A percentile compares a stretch with the other conserved stretches of the same genome.
Conservation (phyloP, 805 yeast species). For the Yamadazyma kitorensis region DNA sequence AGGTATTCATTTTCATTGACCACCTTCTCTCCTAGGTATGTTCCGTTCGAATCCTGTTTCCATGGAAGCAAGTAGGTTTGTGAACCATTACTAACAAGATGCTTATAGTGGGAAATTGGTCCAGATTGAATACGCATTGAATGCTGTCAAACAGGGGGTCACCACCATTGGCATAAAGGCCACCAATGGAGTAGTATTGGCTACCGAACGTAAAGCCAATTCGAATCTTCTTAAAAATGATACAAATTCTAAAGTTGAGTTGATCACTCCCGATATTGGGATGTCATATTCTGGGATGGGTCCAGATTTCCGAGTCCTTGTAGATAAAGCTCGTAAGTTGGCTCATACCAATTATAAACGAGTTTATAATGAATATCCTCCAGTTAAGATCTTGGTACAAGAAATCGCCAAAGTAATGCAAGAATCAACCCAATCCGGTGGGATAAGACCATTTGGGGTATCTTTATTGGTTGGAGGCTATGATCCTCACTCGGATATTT, state of each 20-base stretch:
- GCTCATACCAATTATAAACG: constrained; percentile 93
- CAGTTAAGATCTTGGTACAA: constrained; percentile 88
- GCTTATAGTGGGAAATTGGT: constrained; percentile 83
- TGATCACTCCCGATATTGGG: constrained; percentile 92
- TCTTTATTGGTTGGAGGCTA: constrained; percentile 91
- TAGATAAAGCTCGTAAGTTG: constrained; percentile 89
- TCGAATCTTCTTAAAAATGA: constrained; percentile 76
- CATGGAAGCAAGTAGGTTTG: background rate
- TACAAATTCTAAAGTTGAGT: constrained; percentile 71
- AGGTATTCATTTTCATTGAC: constrained; percentile 96
- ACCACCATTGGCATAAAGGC: constrained; percentile 93
- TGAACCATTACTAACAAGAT: constrained; percentile 9
- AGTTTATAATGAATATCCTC: constrained; percentile 94
- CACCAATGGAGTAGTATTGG: constrained; percentile 92
- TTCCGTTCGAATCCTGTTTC: constrained; percentile 10
- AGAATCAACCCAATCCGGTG: constrained; percentile 98
- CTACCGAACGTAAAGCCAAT: constrained; percentile 89
- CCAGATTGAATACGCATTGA: constrained; percentile 95
- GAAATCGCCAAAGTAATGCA: constrained; percentile 97
- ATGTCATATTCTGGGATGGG: constrained; percentile 99
- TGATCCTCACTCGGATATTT: constrained; percentile 68
- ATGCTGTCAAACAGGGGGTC: constrained; percentile 97
- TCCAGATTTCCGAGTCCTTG: constrained; percentile 93
- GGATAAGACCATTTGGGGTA: constrained; percentile 98
- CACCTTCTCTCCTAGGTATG: constrained; percentile 94